Conservation (phyloP, 2,329 filamentous ascomycete species). For the Xylaria sp. region DNA sequence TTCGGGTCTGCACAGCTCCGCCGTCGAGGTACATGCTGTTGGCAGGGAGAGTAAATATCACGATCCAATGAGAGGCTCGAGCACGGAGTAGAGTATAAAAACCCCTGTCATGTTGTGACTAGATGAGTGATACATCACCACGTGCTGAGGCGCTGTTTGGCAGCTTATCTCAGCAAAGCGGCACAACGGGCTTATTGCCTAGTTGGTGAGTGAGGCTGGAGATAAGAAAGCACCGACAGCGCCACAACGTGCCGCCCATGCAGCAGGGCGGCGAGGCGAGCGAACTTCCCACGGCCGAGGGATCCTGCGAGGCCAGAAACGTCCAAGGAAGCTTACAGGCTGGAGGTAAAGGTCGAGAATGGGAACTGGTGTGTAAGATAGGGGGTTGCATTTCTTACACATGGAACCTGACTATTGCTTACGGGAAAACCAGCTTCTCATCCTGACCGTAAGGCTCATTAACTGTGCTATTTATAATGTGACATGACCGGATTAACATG, state of each 20-base stretch:
- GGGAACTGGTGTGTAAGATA: not conserved
- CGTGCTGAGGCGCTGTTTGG: too few relatives aligned
- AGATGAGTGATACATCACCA: not conserved
- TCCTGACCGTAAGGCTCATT: not conserved
- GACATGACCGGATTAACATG: not conserved
- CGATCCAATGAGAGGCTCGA: not conserved
- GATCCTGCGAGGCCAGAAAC: not conserved
- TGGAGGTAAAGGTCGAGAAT: not conserved
- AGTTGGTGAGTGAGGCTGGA: not conserved
- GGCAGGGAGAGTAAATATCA: too few relatives aligned
- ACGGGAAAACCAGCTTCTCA: too few relatives aligned
- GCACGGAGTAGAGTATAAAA: not conserved
- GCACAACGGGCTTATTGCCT: not conserved
- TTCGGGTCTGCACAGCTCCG: not conserved
- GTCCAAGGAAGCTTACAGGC: not conserved
- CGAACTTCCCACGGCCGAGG: not conserved
- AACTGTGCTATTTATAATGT: not conserved
- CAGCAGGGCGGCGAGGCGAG: not conserved
- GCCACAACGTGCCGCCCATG: not conserved
- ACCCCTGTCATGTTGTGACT: not conserved
- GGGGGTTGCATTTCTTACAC: not conserved
- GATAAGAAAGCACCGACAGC: too few relatives aligned
- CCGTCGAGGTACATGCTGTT: too few relatives aligned
- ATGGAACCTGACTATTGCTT: too few relatives aligned
- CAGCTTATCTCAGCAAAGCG: not conserved